Evolutionary conservation across 495 filamentous ascomycete species (phyloP).

Genomic region (Tuber microsphaerosporum): DNA sequence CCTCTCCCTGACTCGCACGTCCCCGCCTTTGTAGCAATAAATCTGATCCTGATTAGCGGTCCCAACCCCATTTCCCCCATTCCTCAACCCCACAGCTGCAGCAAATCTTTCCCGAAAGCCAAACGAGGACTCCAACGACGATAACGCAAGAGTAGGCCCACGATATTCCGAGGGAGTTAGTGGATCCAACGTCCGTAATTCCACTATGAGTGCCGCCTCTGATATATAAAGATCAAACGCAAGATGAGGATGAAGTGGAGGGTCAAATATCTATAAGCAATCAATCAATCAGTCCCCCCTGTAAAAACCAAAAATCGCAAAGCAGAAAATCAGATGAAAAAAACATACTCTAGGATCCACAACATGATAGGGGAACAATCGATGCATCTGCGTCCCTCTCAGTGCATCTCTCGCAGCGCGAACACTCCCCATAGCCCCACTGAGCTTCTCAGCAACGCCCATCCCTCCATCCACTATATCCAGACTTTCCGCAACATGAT

Average conservation of each 20-base stretch:
- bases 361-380: slow-evolving; percentile 41
- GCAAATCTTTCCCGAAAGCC: slow-evolving; percentile 37
- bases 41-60: slow-evolving; percentile 30
- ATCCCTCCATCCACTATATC: slow-evolving; percentile 11
- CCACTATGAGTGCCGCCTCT: slow-evolving; percentile 69
- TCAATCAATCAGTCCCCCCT: too few species aligned
- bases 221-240: slow-evolving; percentile 70
- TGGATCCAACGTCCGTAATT: slow-evolving; percentile 70
- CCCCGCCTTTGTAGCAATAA: slow-evolving; percentile 49
- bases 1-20: slow-evolving; percentile 83
- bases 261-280: slow-evolving; percentile 53
- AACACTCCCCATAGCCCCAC: slow-evolving; percentile 17
- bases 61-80: not conserved
- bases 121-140: slow-evolving; percentile 10
- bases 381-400: slow-evolving; percentile 14
- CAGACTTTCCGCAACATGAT: slow-evolving; percentile 25
- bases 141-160: slow-evolving; percentile 16
- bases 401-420: slow-evolving; percentile 29
- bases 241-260: slow-evolving; percentile 54
- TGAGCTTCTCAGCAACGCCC: not conserved
- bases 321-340: not conserved
- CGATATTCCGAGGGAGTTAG: slow-evolving; percentile 3
- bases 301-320: not conserved
- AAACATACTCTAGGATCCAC: slow-evolving; percentile 28
- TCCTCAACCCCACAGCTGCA: slow-evolving; percentile 18